Evolutionary conservation across 441 rosid species (phyloP).

Genomic region (Brassica balearica): DNA sequence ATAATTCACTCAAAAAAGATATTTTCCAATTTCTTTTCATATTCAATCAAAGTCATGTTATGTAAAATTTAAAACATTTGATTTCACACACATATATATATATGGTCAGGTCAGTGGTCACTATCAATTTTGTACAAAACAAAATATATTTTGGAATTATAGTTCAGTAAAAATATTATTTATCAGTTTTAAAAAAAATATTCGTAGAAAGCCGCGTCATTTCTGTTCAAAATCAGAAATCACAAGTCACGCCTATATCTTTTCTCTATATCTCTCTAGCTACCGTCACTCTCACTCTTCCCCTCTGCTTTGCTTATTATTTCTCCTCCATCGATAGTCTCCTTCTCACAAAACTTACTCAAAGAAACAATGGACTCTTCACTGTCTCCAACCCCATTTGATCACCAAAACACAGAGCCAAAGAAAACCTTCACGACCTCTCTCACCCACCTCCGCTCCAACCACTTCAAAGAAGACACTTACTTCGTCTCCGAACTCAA

Average conservation of each 20-base stretch:
- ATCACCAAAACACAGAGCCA: slow-evolving; percentile 43
- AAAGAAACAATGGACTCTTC: slow-evolving; percentile 56
- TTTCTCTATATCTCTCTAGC: slow-evolving; percentile 17
- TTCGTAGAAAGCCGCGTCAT: slow-evolving; percentile 43
- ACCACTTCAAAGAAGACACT: slow-evolving; percentile 84
- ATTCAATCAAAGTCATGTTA: background rate
- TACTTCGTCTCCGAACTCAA: slow-evolving; percentile 78
- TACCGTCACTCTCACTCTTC: slow-evolving; percentile 35
- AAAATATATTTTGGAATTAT: too few relatives aligned
- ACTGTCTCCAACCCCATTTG: slow-evolving; percentile 53
- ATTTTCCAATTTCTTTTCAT: slow-evolving; percentile 1
- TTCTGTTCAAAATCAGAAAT: slow-evolving; percentile 46
- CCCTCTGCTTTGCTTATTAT: slow-evolving; percentile 28
- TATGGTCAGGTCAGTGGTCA: too few relatives aligned
- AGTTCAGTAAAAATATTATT: too few relatives aligned
- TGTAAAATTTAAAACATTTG: too few relatives aligned
- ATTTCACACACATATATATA: too few relatives aligned
- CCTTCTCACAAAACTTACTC: background rate
- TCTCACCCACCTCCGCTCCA: slow-evolving; percentile 62
- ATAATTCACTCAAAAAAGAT: too few relatives aligned
- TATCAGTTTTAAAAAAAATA: too few relatives aligned
- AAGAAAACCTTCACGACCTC: slow-evolving; percentile 78
- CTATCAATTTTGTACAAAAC: too few relatives aligned
- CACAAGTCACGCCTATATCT: slow-evolving; percentile 48
- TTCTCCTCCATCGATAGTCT: background rate